Evolutionary conservation across 768 basidiomycete genomes (phyloP).

Genomic region (Scleroderma bovista): DNA sequence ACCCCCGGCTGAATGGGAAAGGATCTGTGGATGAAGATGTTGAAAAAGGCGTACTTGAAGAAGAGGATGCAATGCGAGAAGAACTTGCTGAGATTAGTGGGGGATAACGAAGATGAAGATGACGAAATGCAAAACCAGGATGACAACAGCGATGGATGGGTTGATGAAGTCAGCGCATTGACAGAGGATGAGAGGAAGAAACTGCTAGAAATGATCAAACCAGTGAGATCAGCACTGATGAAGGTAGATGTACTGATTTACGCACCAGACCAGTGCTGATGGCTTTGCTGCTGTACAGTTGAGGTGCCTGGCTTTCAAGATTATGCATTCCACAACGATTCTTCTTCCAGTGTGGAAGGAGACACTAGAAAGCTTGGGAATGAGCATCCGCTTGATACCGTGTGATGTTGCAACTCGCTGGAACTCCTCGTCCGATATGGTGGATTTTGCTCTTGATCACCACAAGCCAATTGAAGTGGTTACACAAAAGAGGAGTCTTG

Average conservation of each 20-base stretch:
- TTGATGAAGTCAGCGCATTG: conserved; percentile 4
- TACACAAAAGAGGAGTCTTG: too few relatives aligned
- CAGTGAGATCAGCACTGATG: neutral
- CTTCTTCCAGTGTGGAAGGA: conserved; percentile 19
- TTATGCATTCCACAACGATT: conserved; percentile 15
- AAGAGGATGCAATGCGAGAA: too few relatives aligned
- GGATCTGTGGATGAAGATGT: conserved; percentile 23
- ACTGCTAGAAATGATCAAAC: neutral
- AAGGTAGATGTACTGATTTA: neutral
- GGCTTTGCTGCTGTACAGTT: too few relatives aligned
- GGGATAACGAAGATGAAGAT: too few relatives aligned
- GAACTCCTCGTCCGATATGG: conserved; percentile 18
- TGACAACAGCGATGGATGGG: neutral
- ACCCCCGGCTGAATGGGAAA: conserved; percentile 17
- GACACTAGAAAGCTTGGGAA: conserved; percentile 4
- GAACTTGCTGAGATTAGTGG: too few relatives aligned
- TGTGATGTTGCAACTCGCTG: conserved; percentile 12
- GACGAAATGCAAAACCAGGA: too few relatives aligned
- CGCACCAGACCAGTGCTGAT: too few relatives aligned
- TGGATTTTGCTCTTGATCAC: conserved; percentile 11
- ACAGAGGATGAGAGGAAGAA: too few relatives aligned
- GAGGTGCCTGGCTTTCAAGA: neutral
- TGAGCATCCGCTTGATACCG: conserved; percentile 4
- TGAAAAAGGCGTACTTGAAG: conserved; percentile 11
- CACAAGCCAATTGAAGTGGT: neutral